Conservation (phyloP, 169 alveolate genomes). For the Perkinsus chesapeaki region DNA sequence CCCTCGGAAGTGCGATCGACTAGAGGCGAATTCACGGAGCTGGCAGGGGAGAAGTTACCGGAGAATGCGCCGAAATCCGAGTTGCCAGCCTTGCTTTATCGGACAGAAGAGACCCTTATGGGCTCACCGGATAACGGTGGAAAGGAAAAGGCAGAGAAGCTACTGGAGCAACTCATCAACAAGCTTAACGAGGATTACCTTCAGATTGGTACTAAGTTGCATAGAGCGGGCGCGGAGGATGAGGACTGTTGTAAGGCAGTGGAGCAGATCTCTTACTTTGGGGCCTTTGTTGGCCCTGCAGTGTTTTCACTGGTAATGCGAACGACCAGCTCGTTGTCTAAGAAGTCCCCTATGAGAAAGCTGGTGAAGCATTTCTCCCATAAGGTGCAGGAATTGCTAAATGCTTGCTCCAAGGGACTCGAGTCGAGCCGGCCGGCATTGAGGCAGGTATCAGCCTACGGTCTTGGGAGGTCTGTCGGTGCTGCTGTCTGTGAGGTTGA, state of each 20-base stretch:
- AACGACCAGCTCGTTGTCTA: neutral
- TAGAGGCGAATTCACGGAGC: neutral
- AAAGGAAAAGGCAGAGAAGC: neutral
- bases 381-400: neutral
- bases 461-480: neutral
- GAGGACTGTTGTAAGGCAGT: neutral
- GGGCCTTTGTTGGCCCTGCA: neutral
- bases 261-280: neutral
- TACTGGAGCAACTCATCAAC: neutral
- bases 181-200: neutral
- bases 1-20: neutral
- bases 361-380: neutral
- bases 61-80: neutral
- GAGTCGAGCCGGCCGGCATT: neutral
- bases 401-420: neutral
- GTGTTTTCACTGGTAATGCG: neutral
- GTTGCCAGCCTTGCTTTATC: neutral
- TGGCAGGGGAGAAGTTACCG: neutral
- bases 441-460: neutral
- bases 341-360: neutral
- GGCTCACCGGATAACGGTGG: neutral
- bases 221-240: neutral
- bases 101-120: neutral
- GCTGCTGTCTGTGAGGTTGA: neutral
- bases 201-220: neutral